Evolutionary conservation across 2,329 filamentous ascomycete species (phyloP).

Genomic region (Penicillium sp.): DNA sequence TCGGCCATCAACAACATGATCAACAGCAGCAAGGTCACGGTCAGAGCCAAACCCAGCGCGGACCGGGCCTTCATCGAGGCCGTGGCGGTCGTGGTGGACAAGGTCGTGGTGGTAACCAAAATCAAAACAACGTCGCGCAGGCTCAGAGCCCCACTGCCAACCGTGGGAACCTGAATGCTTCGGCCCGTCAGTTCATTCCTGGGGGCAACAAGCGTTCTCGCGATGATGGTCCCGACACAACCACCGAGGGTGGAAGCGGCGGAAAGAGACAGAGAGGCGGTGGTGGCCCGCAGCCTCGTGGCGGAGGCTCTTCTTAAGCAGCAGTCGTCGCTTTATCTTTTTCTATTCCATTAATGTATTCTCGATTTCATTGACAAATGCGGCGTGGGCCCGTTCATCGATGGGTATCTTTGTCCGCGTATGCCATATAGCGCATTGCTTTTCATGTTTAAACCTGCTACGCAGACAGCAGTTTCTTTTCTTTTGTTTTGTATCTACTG

Average conservation of each 20-base stretch:
- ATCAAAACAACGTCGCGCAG: constrained; percentile 27
- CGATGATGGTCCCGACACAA: constrained; percentile 48
- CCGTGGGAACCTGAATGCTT: constrained; percentile 48
- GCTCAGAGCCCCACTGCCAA: constrained; percentile 27
- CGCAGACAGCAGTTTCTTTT: background rate
- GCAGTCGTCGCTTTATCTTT: constrained; percentile 8
- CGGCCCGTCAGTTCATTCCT: constrained; percentile 56
- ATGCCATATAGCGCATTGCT: background rate
- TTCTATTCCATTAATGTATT: constrained; percentile 12
- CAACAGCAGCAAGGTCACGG: constrained; percentile 25
- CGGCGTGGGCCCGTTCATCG: background rate
- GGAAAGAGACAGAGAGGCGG: constrained; percentile 51
- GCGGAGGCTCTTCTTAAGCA: constrained; percentile 23
- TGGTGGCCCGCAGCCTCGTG: constrained; percentile 33
- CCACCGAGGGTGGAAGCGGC: constrained; percentile 36
- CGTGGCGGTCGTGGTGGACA: constrained; percentile 43
- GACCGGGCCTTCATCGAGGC: constrained; percentile 44
- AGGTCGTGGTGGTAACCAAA: constrained; percentile 41
- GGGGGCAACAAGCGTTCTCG: constrained; percentile 56
- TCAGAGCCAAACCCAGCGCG: constrained; percentile 31
- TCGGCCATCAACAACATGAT: constrained; percentile 30
- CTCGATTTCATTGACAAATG: background rate
- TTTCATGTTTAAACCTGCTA: background rate
- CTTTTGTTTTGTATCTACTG: constrained; percentile 22
- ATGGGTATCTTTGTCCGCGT: background rate